Conservation (phyloP, 495 filamentous ascomycete species). For the Aspergillus diversus region DNA sequence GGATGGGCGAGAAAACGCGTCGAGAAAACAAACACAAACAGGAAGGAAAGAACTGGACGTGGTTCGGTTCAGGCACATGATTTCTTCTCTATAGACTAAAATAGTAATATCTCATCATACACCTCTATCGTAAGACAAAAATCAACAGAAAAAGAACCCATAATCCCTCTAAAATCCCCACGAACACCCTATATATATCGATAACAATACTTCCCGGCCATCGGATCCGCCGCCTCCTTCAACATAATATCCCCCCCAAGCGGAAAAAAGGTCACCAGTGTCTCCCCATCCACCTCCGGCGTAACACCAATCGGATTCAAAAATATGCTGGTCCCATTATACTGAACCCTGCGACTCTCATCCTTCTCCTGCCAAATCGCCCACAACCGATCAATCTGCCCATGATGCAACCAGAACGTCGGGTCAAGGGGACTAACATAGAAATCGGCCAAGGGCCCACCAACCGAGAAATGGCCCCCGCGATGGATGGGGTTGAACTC, state of each 20-base stretch:
- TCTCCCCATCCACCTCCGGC: constrained; percentile 12
- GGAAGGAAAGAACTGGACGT: no score
- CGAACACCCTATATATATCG: background rate
- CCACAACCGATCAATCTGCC: constrained; percentile 9
- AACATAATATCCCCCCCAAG: background rate
- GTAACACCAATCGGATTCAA: constrained; percentile 5
- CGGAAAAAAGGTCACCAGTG: background rate
- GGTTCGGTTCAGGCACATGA: no score
- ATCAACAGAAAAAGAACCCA: background rate
- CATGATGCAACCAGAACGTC: constrained; percentile 11
- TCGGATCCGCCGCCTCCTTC: background rate
- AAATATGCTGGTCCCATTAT: constrained; percentile 5
- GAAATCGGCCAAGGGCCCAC: constrained; percentile 3
- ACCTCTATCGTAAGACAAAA: background rate
- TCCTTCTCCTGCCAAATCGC: constrained; percentile 6
- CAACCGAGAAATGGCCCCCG: background rate
- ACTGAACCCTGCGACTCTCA: background rate
- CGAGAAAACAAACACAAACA: no score
- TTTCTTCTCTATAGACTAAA: no score
- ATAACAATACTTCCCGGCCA: background rate
- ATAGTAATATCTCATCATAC: background rate
- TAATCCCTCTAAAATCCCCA: background rate
- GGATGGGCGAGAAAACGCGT: no score
- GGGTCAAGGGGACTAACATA: constrained; percentile 1
- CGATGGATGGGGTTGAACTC: background rate